Evolutionary conservation across 495 filamentous ascomycete genomes (phyloP).

Genomic region (Lasiosphaeria miniovina): DNA sequence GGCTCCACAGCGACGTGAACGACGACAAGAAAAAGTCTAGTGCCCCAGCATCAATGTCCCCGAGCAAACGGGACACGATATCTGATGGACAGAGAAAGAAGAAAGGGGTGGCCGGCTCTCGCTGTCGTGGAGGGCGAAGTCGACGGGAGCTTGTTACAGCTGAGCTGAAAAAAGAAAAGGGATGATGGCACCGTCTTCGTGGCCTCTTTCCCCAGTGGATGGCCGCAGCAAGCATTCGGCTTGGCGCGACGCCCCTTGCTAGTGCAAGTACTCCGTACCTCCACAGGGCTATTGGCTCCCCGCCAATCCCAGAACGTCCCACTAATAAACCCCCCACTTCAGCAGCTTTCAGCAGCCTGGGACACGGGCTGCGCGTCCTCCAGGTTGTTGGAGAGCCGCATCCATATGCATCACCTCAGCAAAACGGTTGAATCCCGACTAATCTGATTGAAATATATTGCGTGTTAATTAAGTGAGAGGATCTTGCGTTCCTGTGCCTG

Average conservation of each 20-base stretch:
- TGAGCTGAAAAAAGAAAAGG: conserved; percentile 24
- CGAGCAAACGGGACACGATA: conserved; percentile 18
- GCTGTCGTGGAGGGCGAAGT: conserved; percentile 17
- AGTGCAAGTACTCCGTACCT: neutral
- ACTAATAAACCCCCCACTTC: neutral
- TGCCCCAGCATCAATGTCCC: conserved; percentile 21
- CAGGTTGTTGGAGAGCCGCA: too few species aligned
- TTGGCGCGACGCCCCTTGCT: neutral
- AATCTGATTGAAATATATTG: too few species aligned
- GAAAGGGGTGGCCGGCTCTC: conserved; percentile 11
- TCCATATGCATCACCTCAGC: too few species aligned
- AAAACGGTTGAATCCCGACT: too few species aligned
- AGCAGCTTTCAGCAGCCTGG: neutral
- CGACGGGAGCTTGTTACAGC: conserved; percentile 20
- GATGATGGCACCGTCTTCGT: conserved; percentile 25
- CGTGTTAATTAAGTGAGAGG: too few species aligned
- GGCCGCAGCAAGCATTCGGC: neutral
- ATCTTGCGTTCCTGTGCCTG: too few species aligned
- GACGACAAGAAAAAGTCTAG: conserved; percentile 16
- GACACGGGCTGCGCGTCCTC: neutral
- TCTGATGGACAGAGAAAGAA: conserved; percentile 16
- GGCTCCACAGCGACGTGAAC: neutral
- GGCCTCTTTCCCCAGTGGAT: conserved; percentile 21
- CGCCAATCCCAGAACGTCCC: neutral
- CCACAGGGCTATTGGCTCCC: neutral